Percentiles rank a stretch among this genome's conserved stretches.
Evolutionary conservation across 2,329 filamentous ascomycete genomes (phyloP).

Genomic region (Salinomyces thailandicus): DNA sequence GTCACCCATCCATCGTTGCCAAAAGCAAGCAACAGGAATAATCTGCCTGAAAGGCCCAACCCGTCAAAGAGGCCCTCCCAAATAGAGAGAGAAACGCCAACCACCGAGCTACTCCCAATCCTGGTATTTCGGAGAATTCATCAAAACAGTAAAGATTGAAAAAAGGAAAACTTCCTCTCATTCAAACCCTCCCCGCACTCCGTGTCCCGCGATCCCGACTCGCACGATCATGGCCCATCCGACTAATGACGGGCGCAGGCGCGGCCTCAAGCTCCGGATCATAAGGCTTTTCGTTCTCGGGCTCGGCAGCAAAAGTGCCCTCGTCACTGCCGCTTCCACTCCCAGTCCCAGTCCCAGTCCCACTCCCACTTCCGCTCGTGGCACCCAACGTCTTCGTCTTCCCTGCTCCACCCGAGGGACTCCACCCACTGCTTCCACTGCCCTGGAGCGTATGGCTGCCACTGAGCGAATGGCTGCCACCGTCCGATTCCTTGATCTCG

Average conservation of each 20-base stretch:
- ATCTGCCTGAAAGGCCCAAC: background rate
- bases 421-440: background rate
- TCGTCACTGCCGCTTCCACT: conserved; percentile 1
- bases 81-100: too few species aligned
- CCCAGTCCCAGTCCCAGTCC: conserved; percentile 8
- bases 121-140: too few species aligned
- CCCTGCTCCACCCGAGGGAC: too few species aligned
- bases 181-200: conserved; percentile 4
- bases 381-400: too few species aligned
- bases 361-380: too few species aligned
- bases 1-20: too few species aligned
- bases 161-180: background rate
- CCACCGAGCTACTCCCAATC: too few species aligned
- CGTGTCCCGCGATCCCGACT: conserved; percentile 1
- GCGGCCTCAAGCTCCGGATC: conserved; percentile 5
- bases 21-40: background rate
- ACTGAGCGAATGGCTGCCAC: conserved; percentile 8
- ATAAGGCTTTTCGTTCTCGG: conserved; percentile 1
- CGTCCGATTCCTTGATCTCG: conserved; percentile 18
- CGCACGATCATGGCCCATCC: conserved; percentile 4
- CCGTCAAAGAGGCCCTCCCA: background rate
- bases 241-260: conserved; percentile 3
- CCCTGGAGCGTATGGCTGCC: conserved; percentile 1
- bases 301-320: conserved; percentile 1
- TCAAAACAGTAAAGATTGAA: background rate